Evolutionary conservation across 1,139 yeast genomes (phyloP), one percentile per base, ranked within the genome.

Genomic region (Debaryomyces udenii): DNA sequence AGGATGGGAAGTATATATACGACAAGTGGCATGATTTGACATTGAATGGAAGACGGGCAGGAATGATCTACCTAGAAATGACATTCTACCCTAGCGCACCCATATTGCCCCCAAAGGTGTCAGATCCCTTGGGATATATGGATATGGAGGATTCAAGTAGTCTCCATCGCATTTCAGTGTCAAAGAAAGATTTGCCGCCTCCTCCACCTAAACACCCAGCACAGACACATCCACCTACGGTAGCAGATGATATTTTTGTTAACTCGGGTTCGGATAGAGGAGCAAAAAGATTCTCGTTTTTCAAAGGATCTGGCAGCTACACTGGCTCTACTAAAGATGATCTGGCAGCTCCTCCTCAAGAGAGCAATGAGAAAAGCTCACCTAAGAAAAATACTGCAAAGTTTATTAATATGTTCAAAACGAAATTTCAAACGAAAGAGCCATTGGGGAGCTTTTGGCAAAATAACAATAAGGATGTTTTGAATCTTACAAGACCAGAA

Each of bases 51-150:
- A 78, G 81, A 52, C 80, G 86, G 41, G 96, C 97, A 1, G 99
- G 99, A 1, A 87, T 81, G 63, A 80, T 93, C 1, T 91, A 84
- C 61, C 66, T 94, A 41, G 98, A 93, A 56, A 84, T 93, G 86
- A 89, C 98, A 0, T 93, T 88, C 56, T 89, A 88, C 57, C 94
- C 96, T 0, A 63, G 74, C 13, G 74, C 78, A 1, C 83, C 80
- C 0, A 54, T 72, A 6, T 50, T 69, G 28, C 81, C 79, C 2
- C 76, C 78, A 2, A 73, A 73, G 44, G 42, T 69, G 7, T 50
- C 54, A 27, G 53, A 48, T 13, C 35, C 36, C 6, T 9, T 27
- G 18, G 14, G 7, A 4, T 5, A 20, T 24, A 27, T 26, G 3
- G 35, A 31, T 20, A 52, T 46, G 17, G 32, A 34, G 9, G 35